Percentiles rank a stretch among this genome's conserved stretches.
Conservation (phyloP, 257 asterid genomes). For the Perilla frutescens region DNA sequence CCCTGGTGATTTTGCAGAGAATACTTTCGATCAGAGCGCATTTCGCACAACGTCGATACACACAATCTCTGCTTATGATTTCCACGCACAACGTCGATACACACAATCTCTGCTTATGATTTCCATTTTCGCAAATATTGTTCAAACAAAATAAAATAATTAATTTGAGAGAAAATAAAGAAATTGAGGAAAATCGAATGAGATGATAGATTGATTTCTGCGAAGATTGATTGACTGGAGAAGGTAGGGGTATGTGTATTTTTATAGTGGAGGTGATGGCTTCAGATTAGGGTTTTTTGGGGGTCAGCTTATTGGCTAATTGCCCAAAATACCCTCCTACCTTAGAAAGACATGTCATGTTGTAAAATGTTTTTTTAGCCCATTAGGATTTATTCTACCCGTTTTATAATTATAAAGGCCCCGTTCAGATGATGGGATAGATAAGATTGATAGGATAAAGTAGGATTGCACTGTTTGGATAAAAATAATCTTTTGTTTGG, state of each 20-base stretch:
- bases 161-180: no score
- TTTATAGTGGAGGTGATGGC: slow-evolving; percentile 24
- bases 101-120: slow-evolving; percentile 52
- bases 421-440: no score
- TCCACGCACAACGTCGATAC: slow-evolving; percentile 52
- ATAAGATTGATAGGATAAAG: no score
- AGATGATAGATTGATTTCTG: background rate
- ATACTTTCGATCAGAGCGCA: slow-evolving; percentile 63
- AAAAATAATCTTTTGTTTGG: no score
- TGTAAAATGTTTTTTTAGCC: no score
- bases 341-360: no score
- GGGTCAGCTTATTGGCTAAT: background rate
- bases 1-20: slow-evolving; percentile 54
- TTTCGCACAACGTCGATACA: slow-evolving; percentile 57
- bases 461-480: no score
- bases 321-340: slow-evolving; percentile 18
- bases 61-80: slow-evolving; percentile 50
- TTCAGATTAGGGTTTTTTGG: slow-evolving; percentile 33
- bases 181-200: background rate
- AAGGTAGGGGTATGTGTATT: background rate
- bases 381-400: no score
- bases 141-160: background rate
- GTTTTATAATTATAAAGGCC: no score
- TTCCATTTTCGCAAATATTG: no score
- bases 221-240: background rate